Conservation (phyloP, 2,329 filamentous ascomycete genomes). For the Fusarium sp. region DNA sequence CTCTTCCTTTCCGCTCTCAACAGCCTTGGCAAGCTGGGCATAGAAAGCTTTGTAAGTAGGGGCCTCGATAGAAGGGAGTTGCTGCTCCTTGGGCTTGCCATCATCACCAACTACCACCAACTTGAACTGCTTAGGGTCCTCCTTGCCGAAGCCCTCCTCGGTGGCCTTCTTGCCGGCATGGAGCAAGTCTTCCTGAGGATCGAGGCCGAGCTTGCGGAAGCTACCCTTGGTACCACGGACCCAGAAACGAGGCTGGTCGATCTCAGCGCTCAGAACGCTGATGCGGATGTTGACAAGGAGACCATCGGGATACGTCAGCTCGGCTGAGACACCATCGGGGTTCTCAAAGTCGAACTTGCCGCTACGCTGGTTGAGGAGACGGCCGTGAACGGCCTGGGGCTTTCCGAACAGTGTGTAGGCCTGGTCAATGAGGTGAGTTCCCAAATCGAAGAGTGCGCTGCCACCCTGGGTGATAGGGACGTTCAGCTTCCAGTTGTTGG, state of each 20-base stretch:
- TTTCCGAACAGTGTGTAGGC: constrained; percentile 78
- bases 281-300: constrained; percentile 79
- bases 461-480: constrained; percentile 74
- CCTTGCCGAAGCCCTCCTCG: constrained; percentile 76
- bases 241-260: constrained; percentile 82
- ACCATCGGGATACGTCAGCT: constrained; percentile 76
- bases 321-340: constrained; percentile 72
- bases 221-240: constrained; percentile 80
- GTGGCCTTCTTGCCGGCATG: constrained; percentile 73
- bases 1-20: constrained; percentile 64
- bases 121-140: constrained; percentile 72
- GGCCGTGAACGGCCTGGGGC: constrained; percentile 76
- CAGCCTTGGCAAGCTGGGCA: constrained; percentile 63
- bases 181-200: constrained; percentile 83
- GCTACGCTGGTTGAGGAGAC: constrained; percentile 76
- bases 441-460: constrained; percentile 81
- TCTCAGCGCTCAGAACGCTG: constrained; percentile 77
- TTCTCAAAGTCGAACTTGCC: constrained; percentile 63
- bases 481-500: constrained; percentile 76
- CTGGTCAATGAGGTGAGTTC: constrained; percentile 84
- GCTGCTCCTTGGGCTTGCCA: constrained; percentile 65
- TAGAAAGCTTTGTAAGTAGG: constrained; percentile 81
- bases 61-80: constrained; percentile 72
- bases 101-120: constrained; percentile 70
- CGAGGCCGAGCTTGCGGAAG: constrained; percentile 80